Conservation (phyloP, 164 flowering plant genomes). For the Euptelea pleiosperma region DNA sequence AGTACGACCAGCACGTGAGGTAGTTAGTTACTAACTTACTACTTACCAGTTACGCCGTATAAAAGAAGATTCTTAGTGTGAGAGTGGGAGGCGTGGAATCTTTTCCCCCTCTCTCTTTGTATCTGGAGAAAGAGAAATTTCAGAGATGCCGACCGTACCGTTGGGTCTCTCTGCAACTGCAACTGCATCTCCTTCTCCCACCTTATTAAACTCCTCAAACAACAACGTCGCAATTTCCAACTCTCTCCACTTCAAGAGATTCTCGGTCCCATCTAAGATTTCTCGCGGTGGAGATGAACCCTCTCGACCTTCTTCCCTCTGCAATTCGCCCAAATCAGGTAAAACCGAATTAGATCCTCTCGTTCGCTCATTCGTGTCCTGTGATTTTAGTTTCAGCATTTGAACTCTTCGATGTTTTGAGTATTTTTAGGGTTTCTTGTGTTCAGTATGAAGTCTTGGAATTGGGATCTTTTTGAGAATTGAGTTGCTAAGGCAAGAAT, state of each 20-base stretch:
- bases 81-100: not conserved
- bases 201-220: not conserved
- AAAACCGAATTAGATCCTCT: not conserved
- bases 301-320: constrained; percentile 9
- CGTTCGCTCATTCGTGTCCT: no score
- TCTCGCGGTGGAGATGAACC: constrained; percentile 8
- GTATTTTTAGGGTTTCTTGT: no score
- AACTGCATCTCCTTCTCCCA: constrained; percentile 10
- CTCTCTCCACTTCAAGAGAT: constrained; percentile 3
- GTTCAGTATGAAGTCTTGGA: no score
- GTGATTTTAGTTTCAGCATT: no score
- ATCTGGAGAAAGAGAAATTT: not conserved
- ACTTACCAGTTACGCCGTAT: no score
- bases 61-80: no score
- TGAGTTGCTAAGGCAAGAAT: no score
- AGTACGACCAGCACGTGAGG: no score
- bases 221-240: not conserved
- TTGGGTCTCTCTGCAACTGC: constrained; percentile 22
- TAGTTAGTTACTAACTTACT: no score
- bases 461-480: no score
- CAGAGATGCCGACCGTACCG: constrained; percentile 15
- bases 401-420: no score
- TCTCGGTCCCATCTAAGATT: constrained; percentile 1
- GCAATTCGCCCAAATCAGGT: constrained; percentile 13
- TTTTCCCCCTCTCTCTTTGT: not conserved